These are phyloP conservation scores for Nepenthes gracilis DNA, from an alignment of 148 eudicot genomes.

Conservation along the genomic window DNA sequence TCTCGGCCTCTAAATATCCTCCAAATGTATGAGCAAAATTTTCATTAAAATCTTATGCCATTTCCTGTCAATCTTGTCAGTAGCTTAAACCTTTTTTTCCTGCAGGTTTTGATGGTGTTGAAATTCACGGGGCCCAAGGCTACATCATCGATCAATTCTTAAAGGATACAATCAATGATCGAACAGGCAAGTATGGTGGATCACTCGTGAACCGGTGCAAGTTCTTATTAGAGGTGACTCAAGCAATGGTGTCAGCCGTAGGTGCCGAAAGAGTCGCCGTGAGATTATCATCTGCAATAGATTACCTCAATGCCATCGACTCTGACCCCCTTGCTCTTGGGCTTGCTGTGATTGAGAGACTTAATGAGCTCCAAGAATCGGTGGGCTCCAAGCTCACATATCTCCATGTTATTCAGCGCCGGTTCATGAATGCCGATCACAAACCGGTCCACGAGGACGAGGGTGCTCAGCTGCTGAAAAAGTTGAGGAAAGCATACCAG, in stretches of 20 bases:
- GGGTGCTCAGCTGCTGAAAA: conserved; percentile 40
- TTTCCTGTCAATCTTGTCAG: no score
- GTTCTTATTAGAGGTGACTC: conserved; percentile 29
- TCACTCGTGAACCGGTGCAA: conserved; percentile 44
- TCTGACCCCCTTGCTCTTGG: conserved; percentile 43
- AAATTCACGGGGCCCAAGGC: conserved; percentile 66
- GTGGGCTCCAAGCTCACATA: conserved; percentile 37
- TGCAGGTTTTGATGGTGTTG: conserved; percentile 63
- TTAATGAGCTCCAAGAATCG: conserved; percentile 27
- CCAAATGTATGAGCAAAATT: no score
- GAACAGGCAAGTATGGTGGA: conserved; percentile 50
- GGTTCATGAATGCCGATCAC: conserved; percentile 53
- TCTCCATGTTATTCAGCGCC: conserved; percentile 69
- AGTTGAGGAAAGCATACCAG: conserved; percentile 32
- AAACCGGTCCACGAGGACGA: conserved; percentile 26
- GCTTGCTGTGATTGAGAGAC: conserved; percentile 14
- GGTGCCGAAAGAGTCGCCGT: conserved; percentile 40
- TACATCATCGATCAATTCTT: conserved; percentile 65
- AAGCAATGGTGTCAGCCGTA: conserved; percentile 27
- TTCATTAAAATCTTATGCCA: no score
- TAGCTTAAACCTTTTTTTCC: background rate
- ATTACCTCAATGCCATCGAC: conserved; percentile 42
- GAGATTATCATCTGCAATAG: conserved; percentile 43
- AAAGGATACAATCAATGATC: conserved; percentile 49
- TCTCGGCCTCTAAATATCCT: no score